Evolutionary conservation across 164 flowering plant species (phyloP), one percentile per base, ranked within the genome.

Genomic region (Litsea cubeba): DNA sequence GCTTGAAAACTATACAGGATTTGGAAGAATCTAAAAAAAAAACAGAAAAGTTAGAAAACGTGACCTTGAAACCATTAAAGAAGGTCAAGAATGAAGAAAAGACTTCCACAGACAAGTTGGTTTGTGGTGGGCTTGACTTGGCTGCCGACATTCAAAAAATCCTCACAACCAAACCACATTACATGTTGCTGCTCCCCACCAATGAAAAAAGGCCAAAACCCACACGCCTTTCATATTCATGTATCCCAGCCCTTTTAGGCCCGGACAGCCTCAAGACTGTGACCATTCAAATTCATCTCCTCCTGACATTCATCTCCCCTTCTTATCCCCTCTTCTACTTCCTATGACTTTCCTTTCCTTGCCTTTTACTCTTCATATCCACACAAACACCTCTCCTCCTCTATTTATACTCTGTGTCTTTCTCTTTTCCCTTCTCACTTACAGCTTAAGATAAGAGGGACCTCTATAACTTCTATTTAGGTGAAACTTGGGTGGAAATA

Each of bases 41-140:
- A 7, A n/a, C 0, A 2, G 3, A 12, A 54, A 63, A 12, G 22
- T 2, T 22, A 1, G 66, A 24, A 63, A 63, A 63, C 66, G 24
- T 63, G 17, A 30, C 35, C 28, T 40, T 30, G 49, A 30, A 66
- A 28, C 11, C 28, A 20, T 30, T 0, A 17, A 30, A 28, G 28
- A 26, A 17, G 69, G 69, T 66, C 69, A 66, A 66, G 69, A 54
- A 3, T 66, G 46, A 66, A 66, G 69, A 32, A 32, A 28, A 66
- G 69, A 66, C 69, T 66, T 66, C 46, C 15, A 66, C 69, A 30
- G 18, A 15, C 69, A 66, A 66, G 20, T 65, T 30, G 17, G 50
- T 10, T 12, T 17, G 40, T 30, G 69, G 46, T 18, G 69, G 40
- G 69, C 69, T 28, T 66, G 69, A 66, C 69, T 66, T 28, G n/a